Evolutionary conservation across 495 filamentous ascomycete species (phyloP), one percentile per base, ranked within the genome.

Genomic region (Podospora sp.): DNA sequence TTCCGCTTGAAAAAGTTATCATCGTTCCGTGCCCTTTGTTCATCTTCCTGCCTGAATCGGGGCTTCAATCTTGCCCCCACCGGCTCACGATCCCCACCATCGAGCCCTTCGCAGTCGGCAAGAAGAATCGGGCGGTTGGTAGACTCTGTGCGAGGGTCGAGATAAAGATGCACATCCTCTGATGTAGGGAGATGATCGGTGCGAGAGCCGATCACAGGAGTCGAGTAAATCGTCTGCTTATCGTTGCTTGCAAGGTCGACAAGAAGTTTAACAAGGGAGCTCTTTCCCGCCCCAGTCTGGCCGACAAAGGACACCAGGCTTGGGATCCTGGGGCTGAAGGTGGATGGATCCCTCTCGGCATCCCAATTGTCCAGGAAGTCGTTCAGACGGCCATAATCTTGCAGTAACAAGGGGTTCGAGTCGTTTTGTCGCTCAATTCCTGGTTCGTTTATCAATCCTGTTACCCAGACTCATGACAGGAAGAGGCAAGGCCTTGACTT

Each of bases 121-220:
- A 62, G 36, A 4, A 62, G 33, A 11, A 62, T 62, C 11, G 59
- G 59, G 20, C 21, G 36, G 21, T 50, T 50, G 36, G n/a, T 16
- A 22, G 33, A 22, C 16, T 33, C 59, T 26, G 59, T 62, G 20
- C 59, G 29, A 49, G 59, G 59, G 27, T 62, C 59, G 9, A 62
- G 59, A 26, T 62, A 62, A 18, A 62, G 59, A 49, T 62, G 59
- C 33, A 62, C 59, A 62, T 62, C 59, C 59, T 62, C 59, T 49
- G 59, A 62, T 33, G 59, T 62, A 8, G 59, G 36, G 11, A 62
- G 59, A 62, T 62, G 59, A 20, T 25, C 36, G 33, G 33, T 50
- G 36, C 59, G 33, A 22, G 59, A 46, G 35, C 36, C 59, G 21
- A 62, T 50, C 18, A 62, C 36, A 8, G 59, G 59, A 2, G 59